These are phyloP conservation scores for Hyaloscypha variabilis DNA, from an alignment of 495 filamentous ascomycete genomes.

Conservation along the genomic window DNA sequence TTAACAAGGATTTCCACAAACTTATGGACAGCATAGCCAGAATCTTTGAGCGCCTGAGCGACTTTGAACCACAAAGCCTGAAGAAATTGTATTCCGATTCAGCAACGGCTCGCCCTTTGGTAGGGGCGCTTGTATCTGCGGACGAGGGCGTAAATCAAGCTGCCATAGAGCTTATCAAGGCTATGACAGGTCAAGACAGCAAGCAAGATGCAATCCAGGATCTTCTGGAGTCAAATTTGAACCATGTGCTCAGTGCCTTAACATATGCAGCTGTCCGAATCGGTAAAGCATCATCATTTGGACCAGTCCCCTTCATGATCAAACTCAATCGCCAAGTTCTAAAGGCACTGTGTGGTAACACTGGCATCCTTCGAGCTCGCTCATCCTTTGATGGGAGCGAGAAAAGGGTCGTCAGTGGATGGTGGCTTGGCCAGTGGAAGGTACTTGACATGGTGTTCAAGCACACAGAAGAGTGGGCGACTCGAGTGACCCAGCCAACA, in stretches of 20 bases:
- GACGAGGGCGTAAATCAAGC: slow-evolving; percentile 72
- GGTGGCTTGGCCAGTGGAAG: slow-evolving; percentile 85
- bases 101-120: slow-evolving; percentile 48
- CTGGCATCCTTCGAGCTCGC: slow-evolving; percentile 74
- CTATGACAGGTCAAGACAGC: slow-evolving; percentile 67
- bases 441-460: slow-evolving; percentile 78
- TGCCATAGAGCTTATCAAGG: slow-evolving; percentile 78
- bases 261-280: slow-evolving; percentile 41
- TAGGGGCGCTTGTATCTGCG: slow-evolving; percentile 46
- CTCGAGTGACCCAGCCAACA: slow-evolving; percentile 46
- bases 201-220: slow-evolving; percentile 75
- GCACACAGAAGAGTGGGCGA: slow-evolving; percentile 79
- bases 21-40: slow-evolving; percentile 69
- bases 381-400: slow-evolving; percentile 60
- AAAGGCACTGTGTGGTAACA: slow-evolving; percentile 79
- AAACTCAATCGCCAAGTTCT: slow-evolving; percentile 76
- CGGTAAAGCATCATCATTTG: slow-evolving; percentile 60
- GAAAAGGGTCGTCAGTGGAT: slow-evolving; percentile 62
- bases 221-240: slow-evolving; percentile 64
- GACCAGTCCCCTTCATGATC: slow-evolving; percentile 68
- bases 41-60: slow-evolving; percentile 74
- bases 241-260: slow-evolving; percentile 38
- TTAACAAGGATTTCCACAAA: slow-evolving; percentile 73
- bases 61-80: slow-evolving; percentile 68
- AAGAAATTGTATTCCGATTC: slow-evolving; percentile 63